phyloP scores from a whole-genome alignment of 208 protist genomes.

The Trypanosoma cruzi region DNA sequence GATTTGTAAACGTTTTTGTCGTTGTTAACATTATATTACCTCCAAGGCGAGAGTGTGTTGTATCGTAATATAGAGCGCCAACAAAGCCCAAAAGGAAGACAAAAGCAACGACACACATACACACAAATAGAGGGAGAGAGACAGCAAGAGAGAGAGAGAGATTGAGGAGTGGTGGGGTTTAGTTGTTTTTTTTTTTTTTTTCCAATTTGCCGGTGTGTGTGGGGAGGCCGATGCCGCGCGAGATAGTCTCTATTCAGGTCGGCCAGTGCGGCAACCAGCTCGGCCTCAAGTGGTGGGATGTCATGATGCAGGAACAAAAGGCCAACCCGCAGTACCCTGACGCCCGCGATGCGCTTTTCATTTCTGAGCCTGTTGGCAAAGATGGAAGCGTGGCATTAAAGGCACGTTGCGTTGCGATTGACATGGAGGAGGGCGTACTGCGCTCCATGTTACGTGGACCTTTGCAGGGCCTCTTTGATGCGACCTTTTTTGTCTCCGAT shows the following conservation, averaged over 20 bases:
- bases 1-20: not conserved
- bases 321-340: slow-evolving; percentile 72
- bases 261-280: slow-evolving; percentile 96
- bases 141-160: not conserved
- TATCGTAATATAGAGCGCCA: not conserved
- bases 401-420: slow-evolving; percentile 94
- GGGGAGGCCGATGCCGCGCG: slow-evolving; percentile 72
- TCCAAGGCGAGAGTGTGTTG: not conserved
- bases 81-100: slow-evolving; percentile 3
- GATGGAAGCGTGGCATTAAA: slow-evolving; percentile 41
- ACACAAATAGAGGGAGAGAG: not conserved
- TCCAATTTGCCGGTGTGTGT: not conserved
- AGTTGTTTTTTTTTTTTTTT: not conserved
- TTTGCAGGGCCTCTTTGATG: slow-evolving; percentile 90
- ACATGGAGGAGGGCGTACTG: slow-evolving; percentile 97
- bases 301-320: slow-evolving; percentile 95
- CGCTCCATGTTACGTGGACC: slow-evolving; percentile 76
- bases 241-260: slow-evolving; percentile 91
- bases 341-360: slow-evolving; percentile 78
- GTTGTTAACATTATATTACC: slow-evolving; percentile 14
- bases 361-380: slow-evolving; percentile 2
- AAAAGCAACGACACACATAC: not conserved
- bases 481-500: slow-evolving; percentile 87
- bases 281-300: slow-evolving; percentile 94
- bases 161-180: not conserved